Conservation (phyloP, 2,329 filamentous ascomycete species). For the Diaporthe australafricana region DNA sequence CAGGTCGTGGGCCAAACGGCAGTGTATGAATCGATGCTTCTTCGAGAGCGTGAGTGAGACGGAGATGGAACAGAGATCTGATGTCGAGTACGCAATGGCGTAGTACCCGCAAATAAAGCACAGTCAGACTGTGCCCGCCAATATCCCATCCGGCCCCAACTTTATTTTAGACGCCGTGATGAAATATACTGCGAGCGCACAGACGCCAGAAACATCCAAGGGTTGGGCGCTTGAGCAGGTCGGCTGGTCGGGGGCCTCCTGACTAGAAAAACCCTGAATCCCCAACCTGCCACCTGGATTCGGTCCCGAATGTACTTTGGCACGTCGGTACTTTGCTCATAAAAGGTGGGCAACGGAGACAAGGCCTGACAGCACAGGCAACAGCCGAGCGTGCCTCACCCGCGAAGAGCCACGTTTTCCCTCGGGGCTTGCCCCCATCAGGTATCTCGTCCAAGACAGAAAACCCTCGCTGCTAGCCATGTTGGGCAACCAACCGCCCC, state of each 20-base stretch:
- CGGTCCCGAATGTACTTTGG: background rate
- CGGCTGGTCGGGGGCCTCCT: background rate
- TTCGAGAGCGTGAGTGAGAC: conserved; percentile 7
- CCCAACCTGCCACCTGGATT: conserved; percentile 17
- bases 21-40: background rate
- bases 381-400: conserved; percentile 19
- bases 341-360: too few relatives aligned
- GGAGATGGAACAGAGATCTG: conserved; percentile 26
- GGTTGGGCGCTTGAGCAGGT: background rate
- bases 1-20: background rate
- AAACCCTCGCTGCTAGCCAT: background rate
- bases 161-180: conserved; percentile 29
- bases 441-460: conserved; percentile 3
- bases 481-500: background rate
- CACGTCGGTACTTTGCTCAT: background rate
- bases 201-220: conserved; percentile 11
- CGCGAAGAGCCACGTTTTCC: conserved; percentile 26
- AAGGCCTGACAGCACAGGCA: background rate
- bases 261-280: conserved; percentile 8
- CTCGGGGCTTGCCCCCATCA: background rate
- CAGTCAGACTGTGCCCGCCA: conserved; percentile 1
- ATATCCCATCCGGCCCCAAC: conserved; percentile 12
- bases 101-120: background rate
- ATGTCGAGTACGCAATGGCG: conserved; percentile 15
- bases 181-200: conserved; percentile 23